Conservation (phyloP, 2,329 filamentous ascomycete species). For the Magnaporthiopsis rhizophila region DNA sequence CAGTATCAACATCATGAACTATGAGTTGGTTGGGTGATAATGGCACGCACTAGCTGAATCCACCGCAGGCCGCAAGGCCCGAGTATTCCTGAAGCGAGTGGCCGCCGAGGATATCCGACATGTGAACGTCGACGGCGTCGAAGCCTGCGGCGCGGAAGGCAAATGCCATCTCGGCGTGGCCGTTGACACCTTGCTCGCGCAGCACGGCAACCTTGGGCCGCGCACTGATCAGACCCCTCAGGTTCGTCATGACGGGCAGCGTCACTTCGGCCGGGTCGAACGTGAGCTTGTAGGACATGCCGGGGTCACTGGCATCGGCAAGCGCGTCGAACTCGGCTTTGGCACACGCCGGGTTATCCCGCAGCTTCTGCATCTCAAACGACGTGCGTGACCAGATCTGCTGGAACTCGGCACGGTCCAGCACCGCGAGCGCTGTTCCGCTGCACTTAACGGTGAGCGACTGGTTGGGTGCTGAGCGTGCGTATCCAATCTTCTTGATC, state of each 20-base stretch:
- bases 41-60: constrained; percentile 82
- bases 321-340: constrained; percentile 75
- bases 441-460: constrained; percentile 68
- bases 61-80: constrained; percentile 89
- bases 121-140: constrained; percentile 87
- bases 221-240: constrained; percentile 49
- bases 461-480: constrained; percentile 63
- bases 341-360: constrained; percentile 82
- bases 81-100: constrained; percentile 75
- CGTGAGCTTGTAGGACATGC: constrained; percentile 74
- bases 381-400: constrained; percentile 85
- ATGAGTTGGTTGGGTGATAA: constrained; percentile 21
- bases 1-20: not conserved
- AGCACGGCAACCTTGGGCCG: constrained; percentile 79
- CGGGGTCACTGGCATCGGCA: constrained; percentile 67
- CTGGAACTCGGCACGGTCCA: constrained; percentile 67
- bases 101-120: constrained; percentile 82
- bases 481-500: constrained; percentile 75
- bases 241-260: constrained; percentile 56
- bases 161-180: constrained; percentile 95
- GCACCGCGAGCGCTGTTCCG: constrained; percentile 58
- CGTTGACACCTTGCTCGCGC: constrained; percentile 91
- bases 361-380: constrained; percentile 79
- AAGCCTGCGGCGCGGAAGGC: constrained; percentile 90
- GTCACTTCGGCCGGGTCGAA: constrained; percentile 68